Conservation (phyloP, 305 asterid species). For the Coffea humblotiana region DNA sequence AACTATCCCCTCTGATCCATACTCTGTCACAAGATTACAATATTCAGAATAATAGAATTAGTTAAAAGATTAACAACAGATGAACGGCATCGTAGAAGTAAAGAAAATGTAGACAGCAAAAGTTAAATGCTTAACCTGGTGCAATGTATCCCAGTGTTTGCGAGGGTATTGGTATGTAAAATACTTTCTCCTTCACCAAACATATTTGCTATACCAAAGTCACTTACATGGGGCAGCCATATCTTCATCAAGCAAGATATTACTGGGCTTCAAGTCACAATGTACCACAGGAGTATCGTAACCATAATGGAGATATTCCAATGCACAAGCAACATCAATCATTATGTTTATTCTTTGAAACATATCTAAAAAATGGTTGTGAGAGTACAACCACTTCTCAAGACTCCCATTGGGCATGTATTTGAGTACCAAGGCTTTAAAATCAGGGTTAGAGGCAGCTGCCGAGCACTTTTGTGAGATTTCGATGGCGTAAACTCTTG, state of each 20-base stretch:
- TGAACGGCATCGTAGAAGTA: not conserved
- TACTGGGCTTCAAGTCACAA: constrained; percentile 45
- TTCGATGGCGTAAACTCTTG: constrained; percentile 13
- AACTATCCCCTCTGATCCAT: constrained; percentile 16
- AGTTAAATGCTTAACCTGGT: constrained; percentile 28
- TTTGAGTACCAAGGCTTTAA: not conserved
- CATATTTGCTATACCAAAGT: constrained; percentile 40
- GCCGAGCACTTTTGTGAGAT: constrained; percentile 6
- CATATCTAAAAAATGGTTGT: constrained; percentile 16
- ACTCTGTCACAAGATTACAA: constrained; percentile 4
- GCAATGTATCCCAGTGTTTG: constrained; percentile 50
- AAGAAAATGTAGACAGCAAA: not conserved
- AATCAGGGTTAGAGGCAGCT: constrained; percentile 4
- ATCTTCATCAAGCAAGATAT: constrained; percentile 33
- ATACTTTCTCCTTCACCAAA: constrained; percentile 18
- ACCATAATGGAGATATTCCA: constrained; percentile 22
- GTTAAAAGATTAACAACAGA: not conserved
- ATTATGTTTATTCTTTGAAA: constrained; percentile 15
- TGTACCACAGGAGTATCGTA: constrained; percentile 30
- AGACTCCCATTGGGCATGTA: constrained; percentile 20
- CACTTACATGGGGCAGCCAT: constrained; percentile 35
- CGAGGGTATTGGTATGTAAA: constrained; percentile 33
- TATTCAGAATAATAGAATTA: no score
- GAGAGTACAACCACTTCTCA: constrained; percentile 20
- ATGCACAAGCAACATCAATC: constrained; percentile 24